Evolutionary conservation across 352 stramenopile species (phyloP).

Genomic region (Phytopythium oedochilum): DNA sequence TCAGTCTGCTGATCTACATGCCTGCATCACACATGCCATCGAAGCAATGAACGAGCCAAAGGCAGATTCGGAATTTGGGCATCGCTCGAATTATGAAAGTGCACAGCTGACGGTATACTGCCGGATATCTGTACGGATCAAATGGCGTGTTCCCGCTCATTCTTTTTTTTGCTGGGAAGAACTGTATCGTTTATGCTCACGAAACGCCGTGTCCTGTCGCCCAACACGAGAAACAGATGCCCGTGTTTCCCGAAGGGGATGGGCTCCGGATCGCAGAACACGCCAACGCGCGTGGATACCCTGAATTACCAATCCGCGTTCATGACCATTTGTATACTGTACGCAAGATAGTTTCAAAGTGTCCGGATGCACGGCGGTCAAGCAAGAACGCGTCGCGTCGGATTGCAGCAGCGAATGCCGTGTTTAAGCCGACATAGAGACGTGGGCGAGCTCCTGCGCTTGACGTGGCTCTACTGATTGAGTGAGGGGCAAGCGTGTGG

Average conservation of each 20-base stretch:
- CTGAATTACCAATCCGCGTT: neutral
- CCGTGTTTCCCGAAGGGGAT: conserved; percentile 1
- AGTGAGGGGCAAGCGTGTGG: too few relatives aligned
- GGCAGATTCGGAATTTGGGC: neutral
- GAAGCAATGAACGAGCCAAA: neutral
- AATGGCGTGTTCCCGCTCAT: neutral
- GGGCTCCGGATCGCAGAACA: conserved; percentile 1
- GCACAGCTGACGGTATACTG: neutral
- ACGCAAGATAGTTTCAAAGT: too few relatives aligned
- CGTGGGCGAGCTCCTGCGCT: too few relatives aligned
- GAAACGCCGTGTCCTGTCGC: neutral
- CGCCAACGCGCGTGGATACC: too few relatives aligned
- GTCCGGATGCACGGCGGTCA: too few relatives aligned
- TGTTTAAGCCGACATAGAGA: too few relatives aligned
- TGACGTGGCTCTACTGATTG: too few relatives aligned
- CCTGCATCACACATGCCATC: too few relatives aligned
- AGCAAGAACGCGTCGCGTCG: too few relatives aligned
- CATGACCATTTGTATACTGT: too few relatives aligned
- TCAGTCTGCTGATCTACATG: too few relatives aligned
- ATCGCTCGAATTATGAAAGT: neutral
- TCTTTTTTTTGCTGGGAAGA: neutral
- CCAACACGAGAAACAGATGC: conserved; percentile 6
- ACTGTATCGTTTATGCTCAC: neutral
- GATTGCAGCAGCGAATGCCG: too few relatives aligned
- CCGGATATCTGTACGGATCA: neutral